These are phyloP conservation scores for Neofusicoccum umdonicola DNA, from an alignment of 2,329 filamentous ascomycete genomes.

Conservation along the genomic window DNA sequence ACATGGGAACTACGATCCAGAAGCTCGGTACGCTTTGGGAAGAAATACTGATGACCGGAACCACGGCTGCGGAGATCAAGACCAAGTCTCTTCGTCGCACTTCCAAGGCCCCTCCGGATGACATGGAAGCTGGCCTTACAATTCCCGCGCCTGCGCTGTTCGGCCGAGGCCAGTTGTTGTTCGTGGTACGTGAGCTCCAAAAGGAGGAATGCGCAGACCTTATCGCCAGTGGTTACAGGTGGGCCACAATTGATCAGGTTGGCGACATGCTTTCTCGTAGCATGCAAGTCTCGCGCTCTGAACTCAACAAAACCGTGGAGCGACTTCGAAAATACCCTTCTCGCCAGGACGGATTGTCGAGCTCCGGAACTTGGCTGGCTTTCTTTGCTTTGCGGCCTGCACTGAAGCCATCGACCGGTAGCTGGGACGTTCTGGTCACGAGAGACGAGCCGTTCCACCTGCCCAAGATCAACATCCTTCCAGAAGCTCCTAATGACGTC, in stretches of 20 bases:
- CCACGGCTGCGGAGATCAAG: conserved; percentile 19
- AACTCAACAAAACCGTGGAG: conserved; percentile 61
- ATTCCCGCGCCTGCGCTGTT: conserved; percentile 42
- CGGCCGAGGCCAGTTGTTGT: conserved; percentile 75
- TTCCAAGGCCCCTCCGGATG: conserved; percentile 23
- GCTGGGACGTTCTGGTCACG: conserved; percentile 46
- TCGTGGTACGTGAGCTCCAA: conserved; percentile 66
- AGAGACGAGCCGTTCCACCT: conserved; percentile 40
- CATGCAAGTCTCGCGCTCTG: conserved; percentile 68
- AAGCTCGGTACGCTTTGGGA: conserved; percentile 71
- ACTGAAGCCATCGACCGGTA: conserved; percentile 40
- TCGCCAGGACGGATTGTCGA: conserved; percentile 39
- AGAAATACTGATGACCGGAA: conserved; percentile 68
- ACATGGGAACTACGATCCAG: conserved; percentile 61
- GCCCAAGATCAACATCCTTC: conserved; percentile 43
- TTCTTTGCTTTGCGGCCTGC: conserved; percentile 41
- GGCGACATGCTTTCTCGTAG: conserved; percentile 65
- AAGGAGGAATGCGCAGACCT: conserved; percentile 62
- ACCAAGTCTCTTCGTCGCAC: background rate
- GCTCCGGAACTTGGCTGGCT: conserved; percentile 20
- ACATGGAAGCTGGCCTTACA: conserved; percentile 39
- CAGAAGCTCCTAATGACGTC: conserved; percentile 28
- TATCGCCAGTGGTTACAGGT: conserved; percentile 72
- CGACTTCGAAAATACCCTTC: conserved; percentile 62
- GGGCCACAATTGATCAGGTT: conserved; percentile 61